Conservation (phyloP, 2,329 filamentous ascomycete genomes). For the Pseudocercospora pini-densiflorae region DNA sequence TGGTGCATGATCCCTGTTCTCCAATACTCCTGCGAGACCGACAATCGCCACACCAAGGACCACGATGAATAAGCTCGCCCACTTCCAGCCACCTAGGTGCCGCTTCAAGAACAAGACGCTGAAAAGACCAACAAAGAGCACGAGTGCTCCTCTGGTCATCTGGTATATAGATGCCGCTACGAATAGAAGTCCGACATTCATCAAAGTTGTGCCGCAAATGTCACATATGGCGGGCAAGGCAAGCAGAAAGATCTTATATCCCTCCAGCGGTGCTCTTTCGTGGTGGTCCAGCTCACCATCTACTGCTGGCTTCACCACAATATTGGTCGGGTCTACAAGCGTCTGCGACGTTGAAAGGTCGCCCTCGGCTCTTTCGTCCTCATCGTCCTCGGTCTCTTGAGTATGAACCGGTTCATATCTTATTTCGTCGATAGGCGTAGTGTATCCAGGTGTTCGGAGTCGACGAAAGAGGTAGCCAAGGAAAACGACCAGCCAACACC, state of each 20-base stretch:
- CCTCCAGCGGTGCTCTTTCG: constrained; percentile 63
- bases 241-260: constrained; percentile 73
- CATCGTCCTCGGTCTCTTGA: constrained; percentile 37
- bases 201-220: constrained; percentile 91
- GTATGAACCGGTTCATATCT: constrained; percentile 36
- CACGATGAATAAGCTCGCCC: constrained; percentile 84
- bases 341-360: constrained; percentile 45
- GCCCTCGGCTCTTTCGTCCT: constrained; percentile 48
- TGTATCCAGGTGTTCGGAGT: constrained; percentile 25
- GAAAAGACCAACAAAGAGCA: constrained; percentile 94
- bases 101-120: constrained; percentile 88
- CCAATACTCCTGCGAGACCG: constrained; percentile 84
- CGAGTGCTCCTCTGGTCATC: constrained; percentile 94
- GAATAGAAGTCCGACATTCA: constrained; percentile 94
- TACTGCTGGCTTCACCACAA: constrained; percentile 57
- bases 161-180: constrained; percentile 97
- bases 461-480: constrained; percentile 67
- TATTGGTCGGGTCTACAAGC: constrained; percentile 44
- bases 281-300: constrained; percentile 51
- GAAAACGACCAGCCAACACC: constrained; percentile 90
- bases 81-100: constrained; percentile 84
- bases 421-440: constrained; percentile 32
- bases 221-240: constrained; percentile 90
- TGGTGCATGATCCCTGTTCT: constrained; percentile 61
- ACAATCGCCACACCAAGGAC: constrained; percentile 88